Evolutionary conservation across 306 rosid genomes (phyloP).

Genomic region (Cotoneaster glaucophyllus): DNA sequence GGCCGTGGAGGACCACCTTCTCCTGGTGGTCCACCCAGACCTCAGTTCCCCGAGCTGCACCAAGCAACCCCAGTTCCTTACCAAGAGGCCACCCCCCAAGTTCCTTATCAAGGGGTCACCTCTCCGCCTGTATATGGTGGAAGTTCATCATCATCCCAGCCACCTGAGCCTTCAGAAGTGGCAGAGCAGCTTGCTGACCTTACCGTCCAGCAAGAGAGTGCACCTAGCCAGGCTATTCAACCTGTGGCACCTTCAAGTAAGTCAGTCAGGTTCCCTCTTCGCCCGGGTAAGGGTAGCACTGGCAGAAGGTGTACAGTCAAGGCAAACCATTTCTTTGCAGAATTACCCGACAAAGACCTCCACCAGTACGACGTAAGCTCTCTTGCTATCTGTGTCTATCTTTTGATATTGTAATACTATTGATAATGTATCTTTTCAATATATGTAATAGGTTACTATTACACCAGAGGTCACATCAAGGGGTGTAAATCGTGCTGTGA

Average conservation of each 20-base stretch:
- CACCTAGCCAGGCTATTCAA: constrained; percentile 38
- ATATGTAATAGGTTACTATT: constrained; percentile 59
- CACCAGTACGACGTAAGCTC: constrained; percentile 93
- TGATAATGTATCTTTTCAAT: constrained; percentile 1
- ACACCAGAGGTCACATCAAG: constrained; percentile 83
- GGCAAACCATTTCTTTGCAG: constrained; percentile 95
- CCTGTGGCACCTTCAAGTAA: constrained; percentile 58
- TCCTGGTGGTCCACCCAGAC: constrained; percentile 57
- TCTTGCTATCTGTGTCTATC: background rate
- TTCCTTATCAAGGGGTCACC: constrained; percentile 45
- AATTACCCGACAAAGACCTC: constrained; percentile 78
- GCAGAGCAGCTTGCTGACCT: constrained; percentile 33
- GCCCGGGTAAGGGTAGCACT: constrained; percentile 80
- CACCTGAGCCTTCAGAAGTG: constrained; percentile 30
- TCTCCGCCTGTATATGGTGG: constrained; percentile 56
- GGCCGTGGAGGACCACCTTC: constrained; percentile 61
- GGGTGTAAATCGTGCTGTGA: constrained; percentile 89
- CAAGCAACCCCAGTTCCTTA: constrained; percentile 77
- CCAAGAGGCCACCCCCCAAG: constrained; percentile 45
- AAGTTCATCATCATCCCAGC: constrained; percentile 56
- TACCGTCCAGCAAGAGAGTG: constrained; percentile 31
- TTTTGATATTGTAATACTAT: background rate
- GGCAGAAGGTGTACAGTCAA: constrained; percentile 67
- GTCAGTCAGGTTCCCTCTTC: constrained; percentile 83
- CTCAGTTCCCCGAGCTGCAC: constrained; percentile 93